phyloP scores from a whole-genome alignment of 2,329 filamentous ascomycete genomes.

The Sarocladiaceae sp. region DNA sequence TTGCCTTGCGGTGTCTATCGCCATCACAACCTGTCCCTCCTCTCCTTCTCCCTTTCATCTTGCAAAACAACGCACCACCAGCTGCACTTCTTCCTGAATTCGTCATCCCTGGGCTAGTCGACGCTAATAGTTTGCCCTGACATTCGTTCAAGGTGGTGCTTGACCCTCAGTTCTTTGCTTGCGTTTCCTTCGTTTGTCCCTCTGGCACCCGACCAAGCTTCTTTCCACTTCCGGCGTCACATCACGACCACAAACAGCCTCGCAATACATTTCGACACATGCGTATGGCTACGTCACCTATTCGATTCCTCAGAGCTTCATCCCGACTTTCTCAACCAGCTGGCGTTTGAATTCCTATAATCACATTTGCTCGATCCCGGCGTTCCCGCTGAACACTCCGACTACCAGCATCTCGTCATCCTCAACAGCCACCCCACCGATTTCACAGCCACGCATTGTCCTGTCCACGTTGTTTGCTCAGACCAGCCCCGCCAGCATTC shows the following conservation, averaged over 20 bases:
- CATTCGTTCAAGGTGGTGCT: constrained; percentile 1
- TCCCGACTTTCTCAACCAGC: background rate
- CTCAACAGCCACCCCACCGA: constrained; percentile 8
- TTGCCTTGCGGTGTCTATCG: background rate
- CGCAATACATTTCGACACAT: background rate
- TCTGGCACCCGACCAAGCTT: constrained; percentile 1
- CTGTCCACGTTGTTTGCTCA: constrained; percentile 1
- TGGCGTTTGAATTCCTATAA: no score
- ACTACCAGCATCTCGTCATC: constrained; percentile 5
- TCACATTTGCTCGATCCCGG: constrained; percentile 1
- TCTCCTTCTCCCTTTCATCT: background rate
- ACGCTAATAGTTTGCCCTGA: background rate
- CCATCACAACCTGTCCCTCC: background rate
- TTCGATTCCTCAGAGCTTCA: background rate
- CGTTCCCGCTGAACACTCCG: background rate
- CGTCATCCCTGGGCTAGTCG: background rate
- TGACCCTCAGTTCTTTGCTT: background rate
- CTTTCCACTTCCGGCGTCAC: constrained; percentile 7
- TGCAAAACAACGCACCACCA: constrained; percentile 2
- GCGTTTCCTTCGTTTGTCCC: background rate
- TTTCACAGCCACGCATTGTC: background rate
- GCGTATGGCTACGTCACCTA: background rate
- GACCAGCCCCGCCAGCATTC: background rate
- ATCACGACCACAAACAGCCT: constrained; percentile 5
- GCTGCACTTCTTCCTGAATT: background rate